Percentiles rank a stretch among this genome's conserved stretches.
These are phyloP conservation scores for Penicillium digitatum DNA, from an alignment of 2,329 filamentous ascomycete species.

Conservation along the genomic window DNA sequence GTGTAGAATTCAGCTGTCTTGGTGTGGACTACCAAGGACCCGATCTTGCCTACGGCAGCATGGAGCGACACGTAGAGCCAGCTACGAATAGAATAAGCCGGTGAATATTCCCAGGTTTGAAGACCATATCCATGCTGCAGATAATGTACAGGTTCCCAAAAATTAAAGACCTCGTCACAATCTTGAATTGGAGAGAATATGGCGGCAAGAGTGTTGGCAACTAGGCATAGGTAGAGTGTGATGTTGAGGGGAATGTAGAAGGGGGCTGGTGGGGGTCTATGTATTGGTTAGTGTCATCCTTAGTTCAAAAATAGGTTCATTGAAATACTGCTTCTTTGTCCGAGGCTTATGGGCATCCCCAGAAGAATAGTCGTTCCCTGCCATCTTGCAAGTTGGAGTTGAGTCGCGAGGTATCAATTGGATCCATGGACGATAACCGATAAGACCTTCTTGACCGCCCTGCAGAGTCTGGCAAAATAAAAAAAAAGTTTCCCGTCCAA, in stretches of 20 bases:
- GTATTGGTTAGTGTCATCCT: conserved; percentile 18
- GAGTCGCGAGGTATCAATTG: background rate
- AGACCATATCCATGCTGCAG: conserved; percentile 86
- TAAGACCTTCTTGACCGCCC: conserved; percentile 28
- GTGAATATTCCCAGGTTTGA: conserved; percentile 98
- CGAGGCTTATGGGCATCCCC: conserved; percentile 19
- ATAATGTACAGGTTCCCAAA: conserved; percentile 97
- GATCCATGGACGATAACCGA: conserved; percentile 24
- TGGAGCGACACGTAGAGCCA: conserved; percentile 88
- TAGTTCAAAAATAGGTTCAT: background rate
- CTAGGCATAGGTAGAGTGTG: conserved; percentile 76
- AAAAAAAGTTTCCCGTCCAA: conserved; percentile 28
- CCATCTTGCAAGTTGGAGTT: conserved; percentile 20
- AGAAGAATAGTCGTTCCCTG: conserved; percentile 7
- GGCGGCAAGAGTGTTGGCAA: conserved; percentile 70
- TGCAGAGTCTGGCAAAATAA: conserved; percentile 21
- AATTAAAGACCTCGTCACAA: conserved; percentile 98
- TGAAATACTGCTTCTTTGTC: conserved; percentile 28
- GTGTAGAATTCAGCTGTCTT: conserved; percentile 75
- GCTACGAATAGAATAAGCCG: conserved; percentile 88
- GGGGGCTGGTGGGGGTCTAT: conserved; percentile 37
- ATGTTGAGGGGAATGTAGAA: conserved; percentile 67
- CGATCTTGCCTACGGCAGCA: conserved; percentile 64
- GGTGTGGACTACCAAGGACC: conserved; percentile 51
- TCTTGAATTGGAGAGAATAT: conserved; percentile 88